phyloP scores from a whole-genome alignment of 2,329 filamentous ascomycete genomes.

The Atkinsonella hypoxylon region DNA sequence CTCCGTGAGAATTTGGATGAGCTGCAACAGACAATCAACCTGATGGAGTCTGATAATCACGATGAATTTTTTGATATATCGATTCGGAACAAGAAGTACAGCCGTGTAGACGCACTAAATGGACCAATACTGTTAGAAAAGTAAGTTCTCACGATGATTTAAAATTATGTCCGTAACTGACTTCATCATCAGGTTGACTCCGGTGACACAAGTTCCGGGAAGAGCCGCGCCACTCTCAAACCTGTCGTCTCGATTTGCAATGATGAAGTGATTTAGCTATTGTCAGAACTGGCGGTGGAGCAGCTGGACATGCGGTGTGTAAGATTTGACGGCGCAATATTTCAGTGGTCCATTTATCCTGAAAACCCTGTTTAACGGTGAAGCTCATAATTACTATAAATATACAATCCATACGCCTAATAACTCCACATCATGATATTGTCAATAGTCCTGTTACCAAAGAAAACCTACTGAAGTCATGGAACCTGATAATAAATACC shows the following conservation, averaged over 20 bases:
- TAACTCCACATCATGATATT: not conserved
- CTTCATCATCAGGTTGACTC: conserved; percentile 42
- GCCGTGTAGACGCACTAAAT: conserved; percentile 81
- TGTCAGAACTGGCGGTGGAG: not conserved
- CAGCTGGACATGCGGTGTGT: not conserved
- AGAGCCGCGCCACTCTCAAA: conserved; percentile 55
- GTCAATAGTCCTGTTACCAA: not conserved
- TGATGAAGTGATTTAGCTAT: conserved; percentile 27
- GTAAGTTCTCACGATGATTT: conserved; percentile 32
- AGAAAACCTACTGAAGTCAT: not conserved
- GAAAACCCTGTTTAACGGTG: not conserved
- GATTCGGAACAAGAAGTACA: conserved; percentile 84
- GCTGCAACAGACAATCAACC: conserved; percentile 78
- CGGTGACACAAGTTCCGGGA: conserved; percentile 45
- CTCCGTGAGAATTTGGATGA: conserved; percentile 84
- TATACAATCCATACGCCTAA: conserved; percentile 11
- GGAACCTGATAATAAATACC: not conserved
- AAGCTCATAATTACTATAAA: not conserved
- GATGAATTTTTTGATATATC: conserved; percentile 95
- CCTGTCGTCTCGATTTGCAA: conserved; percentile 64
- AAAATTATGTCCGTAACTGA: conserved; percentile 13
- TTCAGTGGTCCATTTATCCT: not conserved
- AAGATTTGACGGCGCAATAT: not conserved
- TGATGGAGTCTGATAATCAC: conserved; percentile 81
- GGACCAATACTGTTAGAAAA: conserved; percentile 88